Conservation (phyloP, 1,284 basidiomycete genomes). For the Sporisorium exsertum region DNA sequence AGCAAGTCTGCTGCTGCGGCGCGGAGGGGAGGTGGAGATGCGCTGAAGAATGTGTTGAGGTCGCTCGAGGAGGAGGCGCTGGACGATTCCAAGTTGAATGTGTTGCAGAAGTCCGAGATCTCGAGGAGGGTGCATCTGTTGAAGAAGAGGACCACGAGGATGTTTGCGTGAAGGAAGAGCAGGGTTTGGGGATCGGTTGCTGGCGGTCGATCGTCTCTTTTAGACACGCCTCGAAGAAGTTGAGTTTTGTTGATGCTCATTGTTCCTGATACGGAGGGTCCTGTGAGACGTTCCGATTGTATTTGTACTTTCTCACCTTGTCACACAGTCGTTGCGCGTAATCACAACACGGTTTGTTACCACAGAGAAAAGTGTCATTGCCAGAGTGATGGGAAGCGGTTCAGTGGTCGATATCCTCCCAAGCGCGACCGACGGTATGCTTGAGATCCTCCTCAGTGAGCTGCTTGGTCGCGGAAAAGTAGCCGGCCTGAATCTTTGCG, state of each 20-base stretch:
- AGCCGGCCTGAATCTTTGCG: constrained; percentile 81
- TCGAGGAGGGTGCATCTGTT: constrained; percentile 31
- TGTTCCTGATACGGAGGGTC: no score
- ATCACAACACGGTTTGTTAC: not conserved
- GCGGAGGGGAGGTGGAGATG: not conserved
- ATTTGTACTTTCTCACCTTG: not conserved
- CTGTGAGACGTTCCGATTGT: not conserved
- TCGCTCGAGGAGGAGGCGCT: constrained; percentile 40
- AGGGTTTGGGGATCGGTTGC: not conserved
- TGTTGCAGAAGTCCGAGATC: constrained; percentile 41
- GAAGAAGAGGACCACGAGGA: constrained; percentile 33
- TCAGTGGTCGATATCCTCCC: constrained; percentile 74
- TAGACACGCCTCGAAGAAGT: not conserved
- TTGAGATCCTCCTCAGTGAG: constrained; percentile 54
- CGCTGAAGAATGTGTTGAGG: constrained; percentile 29
- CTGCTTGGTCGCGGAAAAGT: constrained; percentile 53
- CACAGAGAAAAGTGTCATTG: not conserved
- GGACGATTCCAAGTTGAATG: constrained; percentile 33
- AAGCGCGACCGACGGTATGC: constrained; percentile 81
- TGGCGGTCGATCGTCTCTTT: not conserved
- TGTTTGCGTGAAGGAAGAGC: constrained; percentile 40
- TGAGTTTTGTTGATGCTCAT: no score
- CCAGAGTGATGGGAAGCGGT: not conserved
- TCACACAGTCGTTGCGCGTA: not conserved
- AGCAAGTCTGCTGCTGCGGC: no score